phyloP scores from a whole-genome alignment of 208 protist genomes.

The Leishmania lainsoni region DNA sequence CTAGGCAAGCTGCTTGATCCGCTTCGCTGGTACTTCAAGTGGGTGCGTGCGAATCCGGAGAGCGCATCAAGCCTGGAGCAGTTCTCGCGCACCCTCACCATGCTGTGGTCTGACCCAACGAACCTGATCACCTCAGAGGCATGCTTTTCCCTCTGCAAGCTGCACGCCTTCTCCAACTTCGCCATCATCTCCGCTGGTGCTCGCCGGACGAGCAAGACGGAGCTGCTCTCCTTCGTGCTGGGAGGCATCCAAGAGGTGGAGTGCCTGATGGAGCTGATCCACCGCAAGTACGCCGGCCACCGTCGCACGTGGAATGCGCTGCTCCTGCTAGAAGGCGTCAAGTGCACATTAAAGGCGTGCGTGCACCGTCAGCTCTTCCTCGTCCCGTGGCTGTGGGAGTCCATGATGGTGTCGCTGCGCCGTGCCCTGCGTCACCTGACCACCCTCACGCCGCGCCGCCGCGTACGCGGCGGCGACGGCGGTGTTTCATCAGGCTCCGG shows the following conservation, averaged over 20 bases:
- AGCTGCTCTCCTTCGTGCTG: constrained; percentile 46
- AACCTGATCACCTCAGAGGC: constrained; percentile 74
- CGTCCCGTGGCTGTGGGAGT: constrained; percentile 68
- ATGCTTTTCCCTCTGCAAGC: constrained; percentile 53
- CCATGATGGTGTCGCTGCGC: constrained; percentile 40
- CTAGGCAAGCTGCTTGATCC: constrained; percentile 38
- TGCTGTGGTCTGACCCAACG: constrained; percentile 60
- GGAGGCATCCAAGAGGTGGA: constrained; percentile 50
- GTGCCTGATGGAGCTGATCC: constrained; percentile 61
- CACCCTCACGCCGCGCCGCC: constrained; percentile 17
- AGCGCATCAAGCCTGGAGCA: constrained; percentile 66
- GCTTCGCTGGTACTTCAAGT: constrained; percentile 57
- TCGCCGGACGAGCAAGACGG: constrained; percentile 36
- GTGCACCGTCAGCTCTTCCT: constrained; percentile 75
- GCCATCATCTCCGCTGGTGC: constrained; percentile 46
- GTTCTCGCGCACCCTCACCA: constrained; percentile 58
- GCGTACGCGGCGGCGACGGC: constrained; percentile 14
- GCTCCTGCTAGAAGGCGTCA: constrained; percentile 61
- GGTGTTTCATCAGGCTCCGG: constrained; percentile 4
- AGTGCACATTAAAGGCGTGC: constrained; percentile 61
- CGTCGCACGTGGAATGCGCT: constrained; percentile 56
- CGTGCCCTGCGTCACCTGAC: constrained; percentile 26
- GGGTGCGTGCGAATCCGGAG: constrained; percentile 78
- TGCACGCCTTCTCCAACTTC: constrained; percentile 65
- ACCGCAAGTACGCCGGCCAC: constrained; percentile 62